These are phyloP conservation scores for Telfairia occidentalis DNA, from an alignment of 331 rosid genomes.

Conservation along the genomic window DNA sequence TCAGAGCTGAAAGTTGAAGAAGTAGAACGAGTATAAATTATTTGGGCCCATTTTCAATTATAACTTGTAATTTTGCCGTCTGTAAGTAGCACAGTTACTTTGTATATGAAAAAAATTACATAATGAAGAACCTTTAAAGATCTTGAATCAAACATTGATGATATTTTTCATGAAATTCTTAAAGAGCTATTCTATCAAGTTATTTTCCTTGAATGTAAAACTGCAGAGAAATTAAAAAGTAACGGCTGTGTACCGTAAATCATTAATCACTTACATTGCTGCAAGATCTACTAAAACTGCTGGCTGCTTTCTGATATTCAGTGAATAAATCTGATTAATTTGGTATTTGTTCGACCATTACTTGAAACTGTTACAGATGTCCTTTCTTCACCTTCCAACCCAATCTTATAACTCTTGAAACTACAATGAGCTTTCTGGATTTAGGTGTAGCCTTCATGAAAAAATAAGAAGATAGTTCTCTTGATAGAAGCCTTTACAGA, in stretches of 20 bases:
- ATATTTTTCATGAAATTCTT: background rate
- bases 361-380: background rate
- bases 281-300: background rate
- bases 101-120: background rate
- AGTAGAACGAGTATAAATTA: background rate
- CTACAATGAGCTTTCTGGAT: slow-evolving; percentile 5
- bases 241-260: background rate
- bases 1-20: background rate
- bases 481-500: background rate
- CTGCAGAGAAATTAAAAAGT: background rate
- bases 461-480: background rate
- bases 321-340: background rate
- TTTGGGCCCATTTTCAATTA: background rate
- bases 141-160: background rate
- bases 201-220: background rate
- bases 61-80: background rate
- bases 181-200: background rate
- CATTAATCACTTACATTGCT: background rate
- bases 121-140: background rate
- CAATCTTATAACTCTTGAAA: background rate
- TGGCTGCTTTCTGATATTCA: background rate
- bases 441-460: background rate
- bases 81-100: background rate
- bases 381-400: background rate
- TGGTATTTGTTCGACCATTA: background rate